Evolutionary conservation across 1,284 basidiomycete genomes (phyloP).

Genomic region (Agroathelia rolfsii): DNA sequence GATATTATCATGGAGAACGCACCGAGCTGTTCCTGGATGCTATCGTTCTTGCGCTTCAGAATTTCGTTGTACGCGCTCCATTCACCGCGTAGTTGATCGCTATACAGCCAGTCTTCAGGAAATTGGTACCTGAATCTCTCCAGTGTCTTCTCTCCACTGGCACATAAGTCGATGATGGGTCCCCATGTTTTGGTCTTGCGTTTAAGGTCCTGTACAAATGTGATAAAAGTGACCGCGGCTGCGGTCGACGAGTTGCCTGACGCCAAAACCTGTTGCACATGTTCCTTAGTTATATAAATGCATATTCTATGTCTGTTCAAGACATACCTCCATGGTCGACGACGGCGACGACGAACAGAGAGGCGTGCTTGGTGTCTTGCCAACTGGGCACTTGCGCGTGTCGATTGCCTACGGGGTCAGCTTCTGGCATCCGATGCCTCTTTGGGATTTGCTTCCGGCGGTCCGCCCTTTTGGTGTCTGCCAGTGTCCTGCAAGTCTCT

Average conservation of each 20-base stretch:
- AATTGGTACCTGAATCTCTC: conserved; percentile 97
- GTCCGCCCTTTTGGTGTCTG: conserved; percentile 15
- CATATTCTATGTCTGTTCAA: not conserved
- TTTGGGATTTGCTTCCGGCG: conserved; percentile 9
- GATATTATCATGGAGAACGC: conserved; percentile 14
- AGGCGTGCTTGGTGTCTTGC: conserved; percentile 3
- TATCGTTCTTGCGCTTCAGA: conserved; percentile 93
- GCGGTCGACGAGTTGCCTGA: conserved; percentile 80
- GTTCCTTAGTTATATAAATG: conserved; percentile 3
- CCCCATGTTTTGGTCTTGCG: conserved; percentile 94
- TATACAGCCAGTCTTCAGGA: conserved; percentile 95
- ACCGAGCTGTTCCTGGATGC: conserved; percentile 96
- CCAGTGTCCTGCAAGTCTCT: conserved; percentile 14
- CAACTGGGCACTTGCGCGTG: too few relatives aligned
- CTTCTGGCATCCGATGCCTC: conserved; percentile 21
- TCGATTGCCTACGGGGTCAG: too few relatives aligned
- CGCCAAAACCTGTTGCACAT: not conserved
- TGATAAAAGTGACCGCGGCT: conserved; percentile 97
- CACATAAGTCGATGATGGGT: conserved; percentile 93
- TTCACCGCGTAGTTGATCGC: conserved; percentile 94
- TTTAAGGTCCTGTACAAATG: conserved; percentile 98
- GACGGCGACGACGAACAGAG: not conserved
- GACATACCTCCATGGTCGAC: conserved; percentile 23
- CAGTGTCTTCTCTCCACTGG: conserved; percentile 90
- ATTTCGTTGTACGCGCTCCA: conserved; percentile 99